Evolutionary conservation across 495 filamentous ascomycete species (phyloP), one percentile per base, ranked within the genome.

Genomic region (Delitschia confertaspora): DNA sequence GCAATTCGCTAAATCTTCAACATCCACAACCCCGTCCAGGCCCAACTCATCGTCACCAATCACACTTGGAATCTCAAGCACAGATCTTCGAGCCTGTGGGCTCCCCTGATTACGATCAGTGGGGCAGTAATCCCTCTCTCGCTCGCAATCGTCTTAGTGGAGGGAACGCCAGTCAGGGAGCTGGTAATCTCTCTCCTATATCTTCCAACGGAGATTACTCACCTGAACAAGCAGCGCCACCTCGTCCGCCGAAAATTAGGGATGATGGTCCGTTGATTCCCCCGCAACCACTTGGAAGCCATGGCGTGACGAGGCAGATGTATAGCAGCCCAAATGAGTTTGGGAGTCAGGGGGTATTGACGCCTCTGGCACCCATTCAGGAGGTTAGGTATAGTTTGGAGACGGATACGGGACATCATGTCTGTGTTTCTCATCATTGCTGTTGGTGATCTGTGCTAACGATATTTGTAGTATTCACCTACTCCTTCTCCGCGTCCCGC

Each of bases 21-120:
- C 88, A 95, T 63, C 88, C 88, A 11, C 88, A 95, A 59, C 88
- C 88, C 20, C 77, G 85, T 10, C 82, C 76, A 41, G 86, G 86
- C 0, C 81, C 85, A 20, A 87, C 85, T 7, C 79, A 80, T 45
- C 81, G 82, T 20, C 88, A 88, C 60, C 83, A 88, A 59, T 78
- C 74, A 6, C 77, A 81, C 4, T 72, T 94, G 3, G 88, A 95
- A 60, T 76, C 72, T 4, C 77, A 88, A 56, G 88, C 87, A 7
- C 74, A 82, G 37, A 72, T 78, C 13, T 93, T 75, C 55, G 74
- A 73, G 11, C 47, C 55, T 1, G 48, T 41, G 3, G 59, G 20
- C 74, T 83, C 81, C 19, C 84, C 82, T 1, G 73, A 69, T 41
- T 83, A 82, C 0, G 77, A 84, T 10, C 78, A 82, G 47, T 95